Evolutionary conservation across 305 asterid species (phyloP).

Genomic region (Andrographis paniculata): DNA sequence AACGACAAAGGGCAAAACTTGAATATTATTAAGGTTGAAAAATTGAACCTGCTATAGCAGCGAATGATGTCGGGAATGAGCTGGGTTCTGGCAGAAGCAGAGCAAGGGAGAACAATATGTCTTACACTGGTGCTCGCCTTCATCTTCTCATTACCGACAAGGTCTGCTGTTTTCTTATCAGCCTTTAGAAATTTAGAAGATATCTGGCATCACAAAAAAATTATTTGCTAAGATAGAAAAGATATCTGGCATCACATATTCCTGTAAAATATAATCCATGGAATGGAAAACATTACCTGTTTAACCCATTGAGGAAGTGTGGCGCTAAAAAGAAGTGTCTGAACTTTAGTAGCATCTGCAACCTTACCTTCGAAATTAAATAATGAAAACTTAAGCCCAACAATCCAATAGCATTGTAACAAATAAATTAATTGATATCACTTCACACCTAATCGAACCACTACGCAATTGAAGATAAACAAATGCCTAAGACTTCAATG

Average conservation of each 20-base stretch:
- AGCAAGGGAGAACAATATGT: conserved; percentile 87
- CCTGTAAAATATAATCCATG: background rate
- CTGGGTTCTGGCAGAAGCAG: conserved; percentile 66
- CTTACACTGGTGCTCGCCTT: conserved; percentile 88
- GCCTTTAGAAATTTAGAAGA: conserved; percentile 63
- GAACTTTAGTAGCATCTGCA: conserved; percentile 76
- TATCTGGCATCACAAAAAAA: conserved; percentile 38
- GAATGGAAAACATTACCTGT: conserved; percentile 32
- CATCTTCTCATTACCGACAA: conserved; percentile 93
- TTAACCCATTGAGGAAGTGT: conserved; percentile 90
- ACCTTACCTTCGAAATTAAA: conserved; percentile 58
- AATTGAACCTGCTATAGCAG: conserved; percentile 82
- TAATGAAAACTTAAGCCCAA: conserved; percentile 3
- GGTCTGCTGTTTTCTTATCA: conserved; percentile 75
- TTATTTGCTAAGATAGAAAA: background rate
- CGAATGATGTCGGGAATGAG: conserved; percentile 87
- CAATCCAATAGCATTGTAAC: too few relatives aligned
- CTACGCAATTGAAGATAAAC: too few relatives aligned
- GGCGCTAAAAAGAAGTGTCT: conserved; percentile 96
- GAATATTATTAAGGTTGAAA: too few relatives aligned
- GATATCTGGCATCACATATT: too few relatives aligned
- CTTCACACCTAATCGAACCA: too few relatives aligned
- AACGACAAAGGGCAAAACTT: background rate
- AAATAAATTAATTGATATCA: too few relatives aligned
- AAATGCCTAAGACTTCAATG: too few relatives aligned